These are phyloP conservation scores for Rhynchospora breviuscula DNA, from an alignment of 176 grass and related monocot genomes.

Conservation along the genomic window DNA sequence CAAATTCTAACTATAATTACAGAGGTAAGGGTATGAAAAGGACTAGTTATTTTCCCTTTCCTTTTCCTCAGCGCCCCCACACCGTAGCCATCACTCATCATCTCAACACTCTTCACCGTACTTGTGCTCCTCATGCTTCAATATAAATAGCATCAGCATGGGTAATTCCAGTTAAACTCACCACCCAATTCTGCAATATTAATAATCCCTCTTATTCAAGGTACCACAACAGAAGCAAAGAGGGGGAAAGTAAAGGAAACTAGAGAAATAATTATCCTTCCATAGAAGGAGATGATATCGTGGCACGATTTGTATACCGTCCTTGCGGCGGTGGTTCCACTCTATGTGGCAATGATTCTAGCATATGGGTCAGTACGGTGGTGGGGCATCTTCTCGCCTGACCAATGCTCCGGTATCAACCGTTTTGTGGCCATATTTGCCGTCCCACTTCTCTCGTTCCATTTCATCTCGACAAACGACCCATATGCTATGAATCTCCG, in stretches of 20 bases:
- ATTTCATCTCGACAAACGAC: slow-evolving; percentile 81
- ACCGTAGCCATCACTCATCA: background rate
- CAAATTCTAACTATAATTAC: background rate
- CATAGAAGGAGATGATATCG: slow-evolving; percentile 39
- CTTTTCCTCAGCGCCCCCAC: background rate
- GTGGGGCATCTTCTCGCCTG: slow-evolving; percentile 64
- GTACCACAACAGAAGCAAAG: background rate
- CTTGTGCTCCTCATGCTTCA: background rate
- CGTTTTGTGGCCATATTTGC: slow-evolving; percentile 83
- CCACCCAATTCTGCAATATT: background rate
- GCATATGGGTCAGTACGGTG: slow-evolving; percentile 61
- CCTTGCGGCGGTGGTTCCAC: slow-evolving; percentile 62
- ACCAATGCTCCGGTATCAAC: slow-evolving; percentile 92
- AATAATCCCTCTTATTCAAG: background rate
- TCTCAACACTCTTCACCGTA: background rate
- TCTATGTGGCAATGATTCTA: slow-evolving; percentile 85
- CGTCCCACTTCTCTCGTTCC: slow-evolving; percentile 83
- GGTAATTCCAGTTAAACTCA: background rate
- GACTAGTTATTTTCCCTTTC: background rate
- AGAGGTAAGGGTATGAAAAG: background rate
- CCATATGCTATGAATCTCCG: slow-evolving; percentile 79
- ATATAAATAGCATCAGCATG: slow-evolving; percentile 24
- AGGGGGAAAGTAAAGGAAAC: background rate
- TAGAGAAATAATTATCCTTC: background rate
- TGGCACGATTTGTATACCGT: slow-evolving; percentile 65